Conservation (phyloP, 139 green algal genomes). For the Chlamydomonas incerta region DNA sequence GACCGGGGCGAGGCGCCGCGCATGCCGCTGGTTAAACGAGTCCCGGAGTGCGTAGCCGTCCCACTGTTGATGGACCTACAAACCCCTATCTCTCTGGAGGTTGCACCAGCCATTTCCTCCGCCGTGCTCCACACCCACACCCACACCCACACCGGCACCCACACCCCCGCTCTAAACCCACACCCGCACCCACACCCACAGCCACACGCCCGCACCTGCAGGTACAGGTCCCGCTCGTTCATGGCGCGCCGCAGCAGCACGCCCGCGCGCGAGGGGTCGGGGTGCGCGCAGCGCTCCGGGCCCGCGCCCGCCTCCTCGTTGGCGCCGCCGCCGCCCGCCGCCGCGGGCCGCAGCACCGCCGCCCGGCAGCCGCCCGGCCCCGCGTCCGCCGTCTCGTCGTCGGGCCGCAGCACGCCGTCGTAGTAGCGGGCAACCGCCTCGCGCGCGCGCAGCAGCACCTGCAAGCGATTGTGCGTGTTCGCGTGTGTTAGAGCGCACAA, state of each 20-base stretch:
- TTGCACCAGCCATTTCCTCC: too few relatives aligned
- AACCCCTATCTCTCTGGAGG: too few relatives aligned
- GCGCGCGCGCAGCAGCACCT: slow-evolving; percentile 44
- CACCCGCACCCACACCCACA: not conserved
- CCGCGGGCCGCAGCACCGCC: slow-evolving; percentile 29
- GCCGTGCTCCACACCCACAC: too few relatives aligned
- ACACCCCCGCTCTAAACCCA: too few relatives aligned
- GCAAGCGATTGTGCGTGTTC: too few relatives aligned
- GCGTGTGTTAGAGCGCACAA: not conserved
- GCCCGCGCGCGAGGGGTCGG: slow-evolving; percentile 37
- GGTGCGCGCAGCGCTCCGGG: slow-evolving; percentile 40
- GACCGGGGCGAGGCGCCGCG: not conserved
- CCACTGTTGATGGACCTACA: too few relatives aligned
- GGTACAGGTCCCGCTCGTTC: slow-evolving; percentile 44
- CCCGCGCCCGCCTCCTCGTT: slow-evolving; percentile 5
- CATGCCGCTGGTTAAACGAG: too few relatives aligned
- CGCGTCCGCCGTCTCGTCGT: slow-evolving; percentile 32
- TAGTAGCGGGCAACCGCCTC: slow-evolving; percentile 43
- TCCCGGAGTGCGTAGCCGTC: too few relatives aligned
- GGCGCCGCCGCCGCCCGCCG: slow-evolving; percentile 4
- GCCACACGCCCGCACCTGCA: slow-evolving; percentile 32
- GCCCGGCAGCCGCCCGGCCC: not conserved
- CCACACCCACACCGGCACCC: too few relatives aligned
- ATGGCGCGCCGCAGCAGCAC: slow-evolving; percentile 43
- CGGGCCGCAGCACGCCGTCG: slow-evolving; percentile 12